Base-by-base conservation (phyloP, 2,329 filamentous ascomycete genomes). In the Paracoccidioides brasiliensis region DNA sequence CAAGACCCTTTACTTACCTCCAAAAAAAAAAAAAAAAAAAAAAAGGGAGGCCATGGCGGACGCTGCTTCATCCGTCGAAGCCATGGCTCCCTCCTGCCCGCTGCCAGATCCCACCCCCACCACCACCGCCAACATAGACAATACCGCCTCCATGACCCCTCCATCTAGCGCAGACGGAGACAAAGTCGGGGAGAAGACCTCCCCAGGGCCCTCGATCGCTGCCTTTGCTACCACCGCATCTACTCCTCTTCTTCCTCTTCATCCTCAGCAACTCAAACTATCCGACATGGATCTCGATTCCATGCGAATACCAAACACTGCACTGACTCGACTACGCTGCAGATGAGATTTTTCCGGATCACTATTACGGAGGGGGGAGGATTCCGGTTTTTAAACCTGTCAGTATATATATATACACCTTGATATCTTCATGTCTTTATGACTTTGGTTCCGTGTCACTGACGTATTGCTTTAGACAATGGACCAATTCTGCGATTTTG, bases 401-500 rank as follows among this genome's bases (percentile, higher is more conserved):
- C 74, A 68, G 80, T 80, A 53, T 58, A 61, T 33, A 9, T 45
- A 30, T 33, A n/a, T 35, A 7, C 40, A 41, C 52, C 37, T 53
- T 32, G 14, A n/a, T 42, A 35, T n/a, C 37, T 22, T 22, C 2
- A 22, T 22, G 22, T 30, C 32, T 35, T 6, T 45, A 33, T 30
- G 40, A 48, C 1, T 44, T 33, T 38, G 30, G 12, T 54, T 52
- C 30, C 35, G 30, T 44, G 43, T 12, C 22, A 22, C 43, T 45
- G 9, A 45, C 43, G 9, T 22, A 28, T 12, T 44, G 9, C 10
- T 41, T 44, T 35, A 83, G 71, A 91, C 86, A 57, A 95, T 96
- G 88, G 80, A 86, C 59, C 90, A 98, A 72, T 97, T 97, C 74
- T 84, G 83, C 66, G 88, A 93, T 72, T 98, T 98, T 71, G 86